phyloP scores from a whole-genome alignment of 306 rosid genomes.

The Cicer arietinum region DNA sequence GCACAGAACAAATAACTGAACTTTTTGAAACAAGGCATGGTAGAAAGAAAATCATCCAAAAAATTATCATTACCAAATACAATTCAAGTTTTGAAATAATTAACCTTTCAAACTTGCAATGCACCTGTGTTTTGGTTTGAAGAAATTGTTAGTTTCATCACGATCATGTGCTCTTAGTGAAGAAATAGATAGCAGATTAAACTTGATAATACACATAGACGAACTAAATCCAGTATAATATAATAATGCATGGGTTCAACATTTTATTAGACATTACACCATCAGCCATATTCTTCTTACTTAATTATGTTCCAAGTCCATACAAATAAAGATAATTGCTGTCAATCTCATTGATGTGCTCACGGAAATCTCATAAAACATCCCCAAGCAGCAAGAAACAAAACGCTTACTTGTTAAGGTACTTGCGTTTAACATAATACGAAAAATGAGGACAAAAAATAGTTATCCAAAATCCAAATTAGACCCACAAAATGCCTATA shows the following conservation, averaged over 20 bases:
- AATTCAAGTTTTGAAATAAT: conserved; percentile 18
- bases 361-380: background rate
- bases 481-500: conserved; percentile 1
- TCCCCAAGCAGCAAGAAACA: conserved; percentile 2
- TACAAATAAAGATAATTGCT: conserved; percentile 19
- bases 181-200: background rate
- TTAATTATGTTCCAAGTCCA: background rate
- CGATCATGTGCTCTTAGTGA: conserved; percentile 13
- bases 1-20: conserved; percentile 1
- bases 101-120: background rate
- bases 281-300: background rate
- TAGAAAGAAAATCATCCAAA: conserved; percentile 2
- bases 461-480: conserved; percentile 1
- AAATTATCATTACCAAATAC: conserved; percentile 1
- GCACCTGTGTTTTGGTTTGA: background rate
- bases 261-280: conserved; percentile 19
- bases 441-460: conserved; percentile 2
- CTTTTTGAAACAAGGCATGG: conserved; percentile 21
- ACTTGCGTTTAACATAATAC: background rate
- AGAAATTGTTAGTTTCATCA: background rate
- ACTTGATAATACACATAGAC: background rate
- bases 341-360: background rate
- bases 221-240: conserved; percentile 18
- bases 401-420: background rate
- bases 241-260: background rate